A percentile compares a stretch with the other conserved stretches of the same genome.
Conservation (phyloP, 2,329 filamentous ascomycete species). For the Penicillium sp. region DNA sequence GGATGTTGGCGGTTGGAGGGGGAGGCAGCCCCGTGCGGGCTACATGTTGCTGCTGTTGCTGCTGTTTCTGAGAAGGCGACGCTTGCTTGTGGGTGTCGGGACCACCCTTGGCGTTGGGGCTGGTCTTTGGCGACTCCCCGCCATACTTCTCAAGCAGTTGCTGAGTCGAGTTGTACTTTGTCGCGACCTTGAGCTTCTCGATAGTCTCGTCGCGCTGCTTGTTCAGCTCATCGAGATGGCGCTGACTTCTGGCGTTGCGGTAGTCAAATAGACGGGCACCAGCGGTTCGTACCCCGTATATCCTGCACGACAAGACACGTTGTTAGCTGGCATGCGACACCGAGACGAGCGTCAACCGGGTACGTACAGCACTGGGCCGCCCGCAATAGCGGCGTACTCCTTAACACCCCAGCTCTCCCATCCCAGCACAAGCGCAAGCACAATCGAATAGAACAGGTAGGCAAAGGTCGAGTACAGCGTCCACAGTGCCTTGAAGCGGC, state of each 20-base stretch:
- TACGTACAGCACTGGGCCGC: constrained; percentile 74
- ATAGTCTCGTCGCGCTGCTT: constrained; percentile 84
- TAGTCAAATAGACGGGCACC: constrained; percentile 77
- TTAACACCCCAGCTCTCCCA: constrained; percentile 73
- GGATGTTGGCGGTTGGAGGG: constrained; percentile 68
- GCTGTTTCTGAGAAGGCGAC: constrained; percentile 23
- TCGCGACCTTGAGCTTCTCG: constrained; percentile 89
- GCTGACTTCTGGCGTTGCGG: constrained; percentile 70
- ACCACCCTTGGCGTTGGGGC: constrained; percentile 26
- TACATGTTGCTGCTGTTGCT: constrained; percentile 26
- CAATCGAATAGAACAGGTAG: constrained; percentile 82
- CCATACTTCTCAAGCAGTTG: constrained; percentile 94
- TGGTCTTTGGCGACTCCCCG: constrained; percentile 56
- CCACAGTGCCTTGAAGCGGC: constrained; percentile 80
- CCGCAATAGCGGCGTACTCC: constrained; percentile 78
- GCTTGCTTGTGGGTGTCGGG: constrained; percentile 26
- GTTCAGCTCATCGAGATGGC: constrained; percentile 72
- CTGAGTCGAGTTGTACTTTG: constrained; percentile 93
- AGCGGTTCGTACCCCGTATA: constrained; percentile 70
- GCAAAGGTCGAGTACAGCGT: constrained; percentile 89
- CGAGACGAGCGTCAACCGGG: constrained; percentile 5
- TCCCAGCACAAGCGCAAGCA: constrained; percentile 82
- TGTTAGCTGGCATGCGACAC: background rate
- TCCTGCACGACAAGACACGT: constrained; percentile 55
- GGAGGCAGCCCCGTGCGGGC: constrained; percentile 59